Conservation (phyloP, 331 rosid species). For the Malus hybrid region DNA sequence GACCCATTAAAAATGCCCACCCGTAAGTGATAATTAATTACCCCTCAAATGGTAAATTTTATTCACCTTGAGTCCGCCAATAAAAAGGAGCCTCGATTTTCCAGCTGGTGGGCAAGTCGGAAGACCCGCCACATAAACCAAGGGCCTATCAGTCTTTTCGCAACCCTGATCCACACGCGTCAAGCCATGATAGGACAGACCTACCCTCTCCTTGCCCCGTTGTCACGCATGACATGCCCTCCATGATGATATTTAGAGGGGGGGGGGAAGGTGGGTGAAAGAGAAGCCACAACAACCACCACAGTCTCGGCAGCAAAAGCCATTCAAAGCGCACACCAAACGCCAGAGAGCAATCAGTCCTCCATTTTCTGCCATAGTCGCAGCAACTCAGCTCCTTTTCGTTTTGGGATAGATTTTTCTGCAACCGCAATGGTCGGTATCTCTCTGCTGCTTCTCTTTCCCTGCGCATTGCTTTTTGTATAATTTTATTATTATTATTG, state of each 20-base stretch:
- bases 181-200: constrained; percentile 3
- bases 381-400: background rate
- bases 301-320: background rate
- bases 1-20: too few species aligned
- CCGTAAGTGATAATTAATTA: too few species aligned
- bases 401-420: constrained; percentile 5
- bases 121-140: background rate
- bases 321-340: background rate
- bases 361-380: background rate
- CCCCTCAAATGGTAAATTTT: too few species aligned
- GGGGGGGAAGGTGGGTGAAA: background rate
- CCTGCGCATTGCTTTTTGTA: background rate
- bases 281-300: background rate
- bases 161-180: background rate
- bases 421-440: constrained; percentile 18
- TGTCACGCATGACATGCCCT: constrained; percentile 26
- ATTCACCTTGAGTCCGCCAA: too few species aligned
- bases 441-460: background rate
- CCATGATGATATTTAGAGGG: constrained; percentile 14
- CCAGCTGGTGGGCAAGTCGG: background rate
- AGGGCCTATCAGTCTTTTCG: background rate
- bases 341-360: background rate
- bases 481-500: background rate
- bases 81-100: background rate
- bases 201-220: background rate